These are phyloP conservation scores for Zopfochytrium polystomum DNA, from an alignment of 371 early-diverging fungal species.

Conservation along the genomic window DNA sequence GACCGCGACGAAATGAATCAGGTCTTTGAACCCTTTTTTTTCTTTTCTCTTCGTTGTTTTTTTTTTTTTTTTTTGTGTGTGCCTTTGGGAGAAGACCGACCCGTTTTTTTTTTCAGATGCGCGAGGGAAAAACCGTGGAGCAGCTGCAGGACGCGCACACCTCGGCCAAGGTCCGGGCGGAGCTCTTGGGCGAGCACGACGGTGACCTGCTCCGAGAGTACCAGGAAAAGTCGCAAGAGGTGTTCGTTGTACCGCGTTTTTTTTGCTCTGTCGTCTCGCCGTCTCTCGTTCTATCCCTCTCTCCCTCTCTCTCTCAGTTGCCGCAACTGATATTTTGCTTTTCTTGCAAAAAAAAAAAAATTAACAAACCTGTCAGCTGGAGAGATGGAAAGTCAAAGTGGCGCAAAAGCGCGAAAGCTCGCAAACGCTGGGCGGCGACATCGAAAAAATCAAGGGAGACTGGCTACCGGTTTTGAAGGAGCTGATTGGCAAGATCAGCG, in stretches of 20 bases:
- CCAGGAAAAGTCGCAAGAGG: conserved; percentile 10
- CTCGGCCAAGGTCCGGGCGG: conserved; percentile 50
- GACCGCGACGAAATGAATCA: conserved; percentile 3
- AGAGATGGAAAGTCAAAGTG: not conserved
- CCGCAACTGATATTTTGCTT: not conserved
- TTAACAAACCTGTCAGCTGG: not conserved
- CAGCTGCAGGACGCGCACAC: conserved; percentile 42
- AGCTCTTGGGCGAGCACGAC: conserved; percentile 29
- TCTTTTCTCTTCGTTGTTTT: not conserved
- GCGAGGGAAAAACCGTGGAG: conserved; percentile 33
- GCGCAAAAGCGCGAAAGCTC: not conserved
- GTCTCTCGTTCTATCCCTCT: not conserved
- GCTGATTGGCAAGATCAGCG: conserved; percentile 63
- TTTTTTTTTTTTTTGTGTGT: not conserved
- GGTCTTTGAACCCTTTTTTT: conserved; percentile 1
- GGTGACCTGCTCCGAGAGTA: conserved; percentile 1
- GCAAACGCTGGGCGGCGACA: conserved; percentile 14
- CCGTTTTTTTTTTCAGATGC: conserved; percentile 27
- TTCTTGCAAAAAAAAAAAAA: not conserved
- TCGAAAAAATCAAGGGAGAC: conserved; percentile 36
- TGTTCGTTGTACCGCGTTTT: not conserved
- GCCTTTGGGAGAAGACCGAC: conserved; percentile 13
- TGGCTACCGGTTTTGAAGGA: conserved; percentile 69
- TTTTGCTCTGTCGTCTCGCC: not conserved
- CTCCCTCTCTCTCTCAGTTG: conserved; percentile 9